Evolutionary conservation across 306 rosid genomes (phyloP), one percentile per base, ranked within the genome.

Genomic region (Malus sieversii): DNA sequence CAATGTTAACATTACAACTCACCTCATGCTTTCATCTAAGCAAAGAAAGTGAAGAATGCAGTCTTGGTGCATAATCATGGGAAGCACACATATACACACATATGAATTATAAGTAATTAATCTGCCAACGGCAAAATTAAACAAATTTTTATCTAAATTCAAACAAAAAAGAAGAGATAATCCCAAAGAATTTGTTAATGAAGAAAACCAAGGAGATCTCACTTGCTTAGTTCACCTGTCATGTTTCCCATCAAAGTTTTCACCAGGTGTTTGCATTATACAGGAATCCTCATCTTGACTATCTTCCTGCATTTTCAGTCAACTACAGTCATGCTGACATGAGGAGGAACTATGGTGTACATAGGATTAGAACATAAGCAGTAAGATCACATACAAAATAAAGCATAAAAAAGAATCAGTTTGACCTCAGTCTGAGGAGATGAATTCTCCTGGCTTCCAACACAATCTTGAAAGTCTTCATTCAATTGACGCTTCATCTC

Each of bases 201-300:
- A 84, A 75, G 73, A 79, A 79, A 77, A 74, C 78, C 78, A 79
- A 64, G 77, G 85, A 82, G 79, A 77, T 82, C 97, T 94, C 96
- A 94, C 98, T 94, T 94, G 96, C 93, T 88, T 86, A 85, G 86
- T 86, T 94, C 97, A 94, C 98, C 98, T 92, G 98, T 94, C 97
- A 88, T 75, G 88, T 91, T 89, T 87, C 91, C 88, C 83, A 58
- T 83, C 82, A 77, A 88, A 74, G 30, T 42, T 80, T 82, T 88
- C 96, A 61, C 68, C 80, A 52, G 87, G 76, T 74, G 88, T 87
- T 72, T 71, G 85, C 86, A 60, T 68, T 79, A 69, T 79, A 83
- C 71, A 57, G 6, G 87, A 66, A 70, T 86, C 89, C 66, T 84
- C 89, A 66, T 42, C 74, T 42, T 81, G 79, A 72, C 87, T 85